Conservation (phyloP, 805 yeast species). For the Kluyveromyces lactis region DNA sequence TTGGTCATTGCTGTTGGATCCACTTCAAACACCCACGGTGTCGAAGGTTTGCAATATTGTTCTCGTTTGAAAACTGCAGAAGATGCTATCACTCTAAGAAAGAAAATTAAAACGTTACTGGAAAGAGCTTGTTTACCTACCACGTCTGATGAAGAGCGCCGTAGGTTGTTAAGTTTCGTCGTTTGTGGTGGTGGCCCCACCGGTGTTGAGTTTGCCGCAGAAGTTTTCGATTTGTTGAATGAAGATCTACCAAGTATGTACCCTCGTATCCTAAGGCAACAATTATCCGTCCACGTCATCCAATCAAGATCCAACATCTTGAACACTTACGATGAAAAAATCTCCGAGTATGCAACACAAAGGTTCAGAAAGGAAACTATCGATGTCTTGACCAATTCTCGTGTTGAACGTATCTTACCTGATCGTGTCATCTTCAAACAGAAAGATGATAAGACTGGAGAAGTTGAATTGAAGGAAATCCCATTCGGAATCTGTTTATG, state of each 20-base stretch:
- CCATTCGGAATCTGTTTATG: slow-evolving; percentile 65
- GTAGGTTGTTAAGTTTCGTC: slow-evolving; percentile 51
- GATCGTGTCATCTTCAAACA: slow-evolving; percentile 54
- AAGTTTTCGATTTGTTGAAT: slow-evolving; percentile 54
- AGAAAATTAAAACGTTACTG: slow-evolving; percentile 44
- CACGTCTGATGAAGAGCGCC: slow-evolving; percentile 54
- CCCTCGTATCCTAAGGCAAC: slow-evolving; percentile 54
- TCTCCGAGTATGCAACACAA: slow-evolving; percentile 55
- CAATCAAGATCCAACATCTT: slow-evolving; percentile 61
- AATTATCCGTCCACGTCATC: slow-evolving; percentile 57
- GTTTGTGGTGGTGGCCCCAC: slow-evolving; percentile 75
- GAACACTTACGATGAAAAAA: slow-evolving; percentile 59
- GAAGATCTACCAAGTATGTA: slow-evolving; percentile 52
- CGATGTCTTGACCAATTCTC: slow-evolving; percentile 54
- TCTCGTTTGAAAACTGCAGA: slow-evolving; percentile 57
- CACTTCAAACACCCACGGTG: slow-evolving; percentile 61
- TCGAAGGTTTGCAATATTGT: slow-evolving; percentile 56
- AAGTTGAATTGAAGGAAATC: slow-evolving; percentile 35
- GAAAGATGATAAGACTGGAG: slow-evolving; percentile 35
- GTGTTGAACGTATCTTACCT: slow-evolving; percentile 50
- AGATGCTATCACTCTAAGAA: slow-evolving; percentile 51
- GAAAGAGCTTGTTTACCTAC: slow-evolving; percentile 62
- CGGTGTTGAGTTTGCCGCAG: slow-evolving; percentile 70
- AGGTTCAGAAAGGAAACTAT: slow-evolving; percentile 56
- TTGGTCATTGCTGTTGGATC: slow-evolving; percentile 64